These are phyloP conservation scores for Aspergillus panamensis DNA, from an alignment of 495 filamentous ascomycete genomes.

Conservation along the genomic window DNA sequence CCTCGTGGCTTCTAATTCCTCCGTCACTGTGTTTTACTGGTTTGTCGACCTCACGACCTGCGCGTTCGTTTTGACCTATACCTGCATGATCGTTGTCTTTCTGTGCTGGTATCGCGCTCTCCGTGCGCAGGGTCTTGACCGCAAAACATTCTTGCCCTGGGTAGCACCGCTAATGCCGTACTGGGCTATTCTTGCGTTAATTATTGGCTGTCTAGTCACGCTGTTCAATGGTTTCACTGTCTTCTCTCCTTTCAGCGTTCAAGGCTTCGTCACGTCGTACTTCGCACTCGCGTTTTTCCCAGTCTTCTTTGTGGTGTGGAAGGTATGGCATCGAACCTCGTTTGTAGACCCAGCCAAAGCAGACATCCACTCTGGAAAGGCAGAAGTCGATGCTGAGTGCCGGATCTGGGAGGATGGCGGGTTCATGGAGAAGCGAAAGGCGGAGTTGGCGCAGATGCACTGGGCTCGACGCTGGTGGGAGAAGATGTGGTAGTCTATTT, in stretches of 20 bases:
- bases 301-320: slow-evolving; percentile 35
- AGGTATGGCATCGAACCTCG: slow-evolving; percentile 28
- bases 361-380: slow-evolving; percentile 30
- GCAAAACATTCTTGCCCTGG: slow-evolving; percentile 32
- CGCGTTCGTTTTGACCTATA: slow-evolving; percentile 56
- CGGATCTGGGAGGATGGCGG: slow-evolving; percentile 32
- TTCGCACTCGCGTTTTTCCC: slow-evolving; percentile 33
- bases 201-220: slow-evolving; percentile 23
- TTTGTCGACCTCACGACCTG: slow-evolving; percentile 51
- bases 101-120: slow-evolving; percentile 56
- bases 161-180: slow-evolving; percentile 30
- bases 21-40: slow-evolving; percentile 55
- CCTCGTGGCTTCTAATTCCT: slow-evolving; percentile 55
- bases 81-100: slow-evolving; percentile 51
- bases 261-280: slow-evolving; percentile 35
- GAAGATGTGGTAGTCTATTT: slow-evolving; percentile 27
- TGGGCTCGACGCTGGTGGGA: slow-evolving; percentile 27
- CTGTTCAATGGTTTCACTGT: slow-evolving; percentile 35
- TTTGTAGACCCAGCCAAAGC: slow-evolving; percentile 28
- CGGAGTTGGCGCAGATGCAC: slow-evolving; percentile 27
- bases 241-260: slow-evolving; percentile 31
- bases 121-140: slow-evolving; percentile 51
- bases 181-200: slow-evolving; percentile 24
- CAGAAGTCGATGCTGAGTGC: slow-evolving; percentile 35
- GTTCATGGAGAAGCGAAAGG: slow-evolving; percentile 24